These are phyloP conservation scores for Globisporangium sylvaticum DNA, from an alignment of 352 stramenopile species.

Conservation along the genomic window DNA sequence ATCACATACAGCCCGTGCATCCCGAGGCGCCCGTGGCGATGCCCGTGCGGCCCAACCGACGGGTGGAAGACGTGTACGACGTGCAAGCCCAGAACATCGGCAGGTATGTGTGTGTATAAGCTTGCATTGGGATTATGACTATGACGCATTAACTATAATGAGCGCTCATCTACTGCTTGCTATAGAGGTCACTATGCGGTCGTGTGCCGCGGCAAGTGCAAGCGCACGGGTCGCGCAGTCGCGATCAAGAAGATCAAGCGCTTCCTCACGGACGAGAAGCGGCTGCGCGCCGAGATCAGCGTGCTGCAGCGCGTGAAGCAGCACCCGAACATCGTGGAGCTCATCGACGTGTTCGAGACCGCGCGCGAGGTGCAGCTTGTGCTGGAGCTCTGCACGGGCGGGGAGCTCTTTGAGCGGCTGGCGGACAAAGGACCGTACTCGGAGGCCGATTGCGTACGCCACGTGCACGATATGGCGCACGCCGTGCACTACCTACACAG, in stretches of 20 bases:
- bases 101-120: constrained; percentile 21
- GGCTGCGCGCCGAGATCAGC: constrained; percentile 58
- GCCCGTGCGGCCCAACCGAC: constrained; percentile 21
- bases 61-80: constrained; percentile 57
- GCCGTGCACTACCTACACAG: constrained; percentile 74
- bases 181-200: constrained; percentile 73
- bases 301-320: constrained; percentile 51
- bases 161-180: background rate
- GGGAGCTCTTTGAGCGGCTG: constrained; percentile 79
- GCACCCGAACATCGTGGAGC: constrained; percentile 76
- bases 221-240: constrained; percentile 43
- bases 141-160: background rate
- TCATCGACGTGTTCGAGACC: constrained; percentile 81
- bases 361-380: constrained; percentile 72
- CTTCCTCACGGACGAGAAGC: constrained; percentile 69
- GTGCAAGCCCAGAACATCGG: constrained; percentile 44
- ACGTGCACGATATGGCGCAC: constrained; percentile 61
- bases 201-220: constrained; percentile 52
- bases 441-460: constrained; percentile 73
- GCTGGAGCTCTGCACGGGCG: constrained; percentile 76
- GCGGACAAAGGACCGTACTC: constrained; percentile 80
- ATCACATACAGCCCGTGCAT: background rate
- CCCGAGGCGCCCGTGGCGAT: background rate
- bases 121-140: too few species aligned
- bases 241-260: constrained; percentile 85